phyloP scores from a whole-genome alignment of 139 green algal genomes.

The Diplosphaera chodatii region DNA sequence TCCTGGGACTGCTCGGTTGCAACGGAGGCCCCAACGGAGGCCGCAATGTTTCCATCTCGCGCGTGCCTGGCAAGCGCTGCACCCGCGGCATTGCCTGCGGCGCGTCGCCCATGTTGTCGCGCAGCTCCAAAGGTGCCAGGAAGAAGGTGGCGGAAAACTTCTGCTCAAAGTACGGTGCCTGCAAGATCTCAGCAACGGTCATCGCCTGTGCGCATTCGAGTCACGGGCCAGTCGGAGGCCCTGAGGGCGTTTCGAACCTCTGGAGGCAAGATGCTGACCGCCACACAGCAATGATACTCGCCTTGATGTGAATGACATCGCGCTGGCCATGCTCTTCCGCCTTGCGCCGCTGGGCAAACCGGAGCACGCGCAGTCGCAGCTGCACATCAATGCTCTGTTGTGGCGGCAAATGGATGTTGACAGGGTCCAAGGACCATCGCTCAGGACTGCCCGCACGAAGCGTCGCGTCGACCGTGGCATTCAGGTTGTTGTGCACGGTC shows the following conservation, averaged over 20 bases:
- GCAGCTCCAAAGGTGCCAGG: constrained; percentile 33
- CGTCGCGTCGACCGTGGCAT: constrained; percentile 42
- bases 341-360: constrained; percentile 53
- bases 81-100: too few species aligned
- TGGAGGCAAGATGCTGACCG: too few species aligned
- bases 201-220: too few species aligned
- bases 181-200: neutral
- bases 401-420: constrained; percentile 33
- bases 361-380: constrained; percentile 47
- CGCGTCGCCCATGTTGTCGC: too few species aligned
- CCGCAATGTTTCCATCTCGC: too few species aligned
- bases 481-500: constrained; percentile 51
- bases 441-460: constrained; percentile 57
- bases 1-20: neutral
- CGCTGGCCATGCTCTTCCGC: constrained; percentile 49
- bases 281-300: too few species aligned
- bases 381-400: constrained; percentile 28
- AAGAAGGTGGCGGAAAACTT: constrained; percentile 65
- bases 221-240: too few species aligned
- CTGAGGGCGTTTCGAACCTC: too few species aligned
- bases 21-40: too few species aligned
- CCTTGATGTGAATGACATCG: constrained; percentile 76
- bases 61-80: too few species aligned
- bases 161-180: constrained; percentile 65
- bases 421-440: constrained; percentile 50